These are phyloP conservation scores for Pulveroboletus sp. DNA, from an alignment of 768 basidiomycete genomes.

Conservation along the genomic window DNA sequence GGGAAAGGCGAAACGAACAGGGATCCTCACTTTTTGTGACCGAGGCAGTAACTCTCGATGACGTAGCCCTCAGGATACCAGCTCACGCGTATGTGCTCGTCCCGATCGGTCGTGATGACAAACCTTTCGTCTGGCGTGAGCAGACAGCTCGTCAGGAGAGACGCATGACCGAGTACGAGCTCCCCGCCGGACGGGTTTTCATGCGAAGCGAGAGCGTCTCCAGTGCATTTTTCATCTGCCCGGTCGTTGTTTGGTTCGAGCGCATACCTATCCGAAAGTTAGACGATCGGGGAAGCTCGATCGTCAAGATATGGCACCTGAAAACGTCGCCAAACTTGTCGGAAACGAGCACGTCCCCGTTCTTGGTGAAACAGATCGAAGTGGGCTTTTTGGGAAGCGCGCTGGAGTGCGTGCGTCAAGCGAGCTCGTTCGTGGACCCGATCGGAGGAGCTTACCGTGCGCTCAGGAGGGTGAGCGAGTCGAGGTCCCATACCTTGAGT, in stretches of 20 bases:
- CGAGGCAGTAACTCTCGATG: slow-evolving; percentile 85
- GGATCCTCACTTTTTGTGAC: slow-evolving; percentile 66
- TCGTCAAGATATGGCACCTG: slow-evolving; percentile 40
- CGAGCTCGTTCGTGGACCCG: not conserved
- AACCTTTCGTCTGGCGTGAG: slow-evolving; percentile 64
- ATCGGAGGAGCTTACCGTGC: slow-evolving; percentile 46
- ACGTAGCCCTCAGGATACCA: slow-evolving; percentile 83
- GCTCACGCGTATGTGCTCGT: slow-evolving; percentile 92
- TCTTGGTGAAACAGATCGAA: slow-evolving; percentile 54
- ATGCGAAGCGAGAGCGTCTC: slow-evolving; percentile 47
- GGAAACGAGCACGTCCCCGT: slow-evolving; percentile 69
- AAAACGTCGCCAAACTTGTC: slow-evolving; percentile 98
- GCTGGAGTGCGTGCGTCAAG: slow-evolving; percentile 36
- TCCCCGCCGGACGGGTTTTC: slow-evolving; percentile 67
- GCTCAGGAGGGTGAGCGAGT: slow-evolving; percentile 51
- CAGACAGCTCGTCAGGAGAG: slow-evolving; percentile 71
- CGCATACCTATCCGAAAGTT: slow-evolving; percentile 48
- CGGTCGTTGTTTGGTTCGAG: slow-evolving; percentile 34
- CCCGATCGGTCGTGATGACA: slow-evolving; percentile 88
- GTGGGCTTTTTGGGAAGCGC: slow-evolving; percentile 85
- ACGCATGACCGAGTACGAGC: slow-evolving; percentile 84
- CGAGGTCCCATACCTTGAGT: slow-evolving; percentile 70
- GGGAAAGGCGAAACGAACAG: not conserved
- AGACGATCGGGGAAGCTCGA: not conserved
- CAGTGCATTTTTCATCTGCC: slow-evolving; percentile 26